A percentile compares a stretch with the other conserved stretches of the same genome.
These are phyloP conservation scores for Malassezia japonica DNA, from an alignment of 1,284 basidiomycete species.

Conservation along the genomic window DNA sequence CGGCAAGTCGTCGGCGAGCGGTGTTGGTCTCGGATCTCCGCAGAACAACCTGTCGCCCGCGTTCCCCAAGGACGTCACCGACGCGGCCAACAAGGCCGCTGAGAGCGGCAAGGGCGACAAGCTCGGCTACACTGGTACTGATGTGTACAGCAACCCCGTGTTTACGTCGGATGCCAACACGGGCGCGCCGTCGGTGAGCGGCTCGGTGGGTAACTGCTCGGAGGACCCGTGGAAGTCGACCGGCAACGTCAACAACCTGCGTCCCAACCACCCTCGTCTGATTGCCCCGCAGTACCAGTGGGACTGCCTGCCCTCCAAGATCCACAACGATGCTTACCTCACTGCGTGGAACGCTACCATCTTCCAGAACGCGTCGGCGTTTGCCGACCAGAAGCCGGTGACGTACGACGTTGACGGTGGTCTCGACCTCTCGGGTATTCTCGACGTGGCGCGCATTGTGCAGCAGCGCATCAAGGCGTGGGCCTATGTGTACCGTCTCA, in stretches of 20 bases:
- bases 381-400: conserved; percentile 56
- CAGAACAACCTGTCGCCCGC: conserved; percentile 16
- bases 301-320: conserved; percentile 68
- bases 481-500: conserved; percentile 79
- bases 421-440: conserved; percentile 64
- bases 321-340: conserved; percentile 75
- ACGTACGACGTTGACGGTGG: conserved; percentile 65
- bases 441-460: conserved; percentile 80
- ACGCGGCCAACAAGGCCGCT: conserved; percentile 58
- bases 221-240: conserved; percentile 40
- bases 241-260: conserved; percentile 64
- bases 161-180: conserved; percentile 55
- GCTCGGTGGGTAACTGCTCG: conserved; percentile 8
- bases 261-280: conserved; percentile 69
- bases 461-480: conserved; percentile 87
- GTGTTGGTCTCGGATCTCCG: conserved; percentile 28
- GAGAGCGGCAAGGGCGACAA: conserved; percentile 60
- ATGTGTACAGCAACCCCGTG: conserved; percentile 67
- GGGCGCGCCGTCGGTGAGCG: conserved; percentile 20
- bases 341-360: conserved; percentile 81
- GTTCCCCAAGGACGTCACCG: conserved; percentile 23
- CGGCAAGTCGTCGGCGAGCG: conserved; percentile 18
- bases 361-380: conserved; percentile 72
- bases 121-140: conserved; percentile 56
- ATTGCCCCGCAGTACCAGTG: conserved; percentile 88